Evolutionary conservation across 2,329 filamentous ascomycete species (phyloP).

Genomic region (Trichoderma breve): DNA sequence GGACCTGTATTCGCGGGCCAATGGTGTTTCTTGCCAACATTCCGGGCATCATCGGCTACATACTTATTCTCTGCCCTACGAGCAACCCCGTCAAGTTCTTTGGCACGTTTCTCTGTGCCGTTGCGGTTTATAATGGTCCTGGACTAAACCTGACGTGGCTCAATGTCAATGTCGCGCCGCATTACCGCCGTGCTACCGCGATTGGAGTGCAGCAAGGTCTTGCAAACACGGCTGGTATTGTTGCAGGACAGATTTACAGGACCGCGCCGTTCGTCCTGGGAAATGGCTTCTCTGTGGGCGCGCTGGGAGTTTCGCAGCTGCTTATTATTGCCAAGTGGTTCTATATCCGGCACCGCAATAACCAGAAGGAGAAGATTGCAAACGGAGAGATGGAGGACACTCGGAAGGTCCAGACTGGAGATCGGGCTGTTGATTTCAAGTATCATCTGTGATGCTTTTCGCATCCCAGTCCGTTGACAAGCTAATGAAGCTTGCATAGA

Average conservation of each 20-base stretch:
- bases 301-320: conserved; percentile 32
- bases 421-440: conserved; percentile 46
- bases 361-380: conserved; percentile 36
- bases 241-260: conserved; percentile 40
- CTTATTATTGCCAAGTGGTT: conserved; percentile 40
- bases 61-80: conserved; percentile 47
- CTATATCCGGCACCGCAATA: conserved; percentile 45
- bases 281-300: conserved; percentile 28
- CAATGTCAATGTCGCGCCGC: conserved; percentile 44
- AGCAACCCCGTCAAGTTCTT: conserved; percentile 50
- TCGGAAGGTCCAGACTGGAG: conserved; percentile 45
- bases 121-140: conserved; percentile 47
- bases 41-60: conserved; percentile 49
- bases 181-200: conserved; percentile 46
- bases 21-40: conserved; percentile 58
- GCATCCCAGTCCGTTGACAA: background rate
- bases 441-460: conserved; percentile 38
- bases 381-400: conserved; percentile 43
- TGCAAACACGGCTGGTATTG: conserved; percentile 46
- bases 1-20: conserved; percentile 32
- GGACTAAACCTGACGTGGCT: conserved; percentile 50
- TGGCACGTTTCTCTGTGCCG: conserved; percentile 47
- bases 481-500: background rate
- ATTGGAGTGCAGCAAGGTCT: conserved; percentile 47
- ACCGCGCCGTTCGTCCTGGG: conserved; percentile 35